A percentile compares a stretch with the other conserved stretches of the same genome.
Conservation (phyloP, 441 rosid genomes). For the Aquilaria agallochum region DNA sequence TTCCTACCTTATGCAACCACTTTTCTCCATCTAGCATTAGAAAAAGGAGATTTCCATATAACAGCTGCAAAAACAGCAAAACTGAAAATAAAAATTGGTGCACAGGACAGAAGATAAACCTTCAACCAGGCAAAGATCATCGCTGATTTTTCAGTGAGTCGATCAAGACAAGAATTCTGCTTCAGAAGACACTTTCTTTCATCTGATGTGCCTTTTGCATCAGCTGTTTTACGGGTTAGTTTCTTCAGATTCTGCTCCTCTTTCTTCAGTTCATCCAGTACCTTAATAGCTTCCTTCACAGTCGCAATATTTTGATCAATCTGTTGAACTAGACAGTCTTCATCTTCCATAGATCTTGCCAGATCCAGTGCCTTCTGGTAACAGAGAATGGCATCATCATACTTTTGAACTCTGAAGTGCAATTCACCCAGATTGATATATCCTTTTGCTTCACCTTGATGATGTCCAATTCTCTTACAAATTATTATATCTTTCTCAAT, state of each 20-base stretch:
- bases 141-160: conserved; percentile 85
- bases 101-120: conserved; percentile 36
- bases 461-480: conserved; percentile 65
- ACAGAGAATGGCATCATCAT: conserved; percentile 71
- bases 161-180: conserved; percentile 62
- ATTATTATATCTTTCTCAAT: conserved; percentile 79
- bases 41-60: not conserved
- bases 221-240: conserved; percentile 44
- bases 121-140: conserved; percentile 70
- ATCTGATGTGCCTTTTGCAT: conserved; percentile 54
- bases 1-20: not conserved
- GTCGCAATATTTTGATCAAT: conserved; percentile 58
- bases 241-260: conserved; percentile 89
- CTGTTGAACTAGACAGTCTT: conserved; percentile 68
- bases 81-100: not conserved
- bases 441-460: conserved; percentile 96
- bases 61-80: conserved; percentile 11
- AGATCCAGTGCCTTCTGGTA: conserved; percentile 73
- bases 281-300: conserved; percentile 64
- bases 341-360: conserved; percentile 95
- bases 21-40: conserved; percentile 10
- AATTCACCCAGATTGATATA: conserved; percentile 92
- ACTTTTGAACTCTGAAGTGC: conserved; percentile 70
- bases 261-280: conserved; percentile 62
- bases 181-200: conserved; percentile 66